Evolutionary conservation across 2,329 filamentous ascomycete genomes (phyloP), one percentile per base, ranked within the genome.

Genomic region (Teratosphaeria zuluensis): DNA sequence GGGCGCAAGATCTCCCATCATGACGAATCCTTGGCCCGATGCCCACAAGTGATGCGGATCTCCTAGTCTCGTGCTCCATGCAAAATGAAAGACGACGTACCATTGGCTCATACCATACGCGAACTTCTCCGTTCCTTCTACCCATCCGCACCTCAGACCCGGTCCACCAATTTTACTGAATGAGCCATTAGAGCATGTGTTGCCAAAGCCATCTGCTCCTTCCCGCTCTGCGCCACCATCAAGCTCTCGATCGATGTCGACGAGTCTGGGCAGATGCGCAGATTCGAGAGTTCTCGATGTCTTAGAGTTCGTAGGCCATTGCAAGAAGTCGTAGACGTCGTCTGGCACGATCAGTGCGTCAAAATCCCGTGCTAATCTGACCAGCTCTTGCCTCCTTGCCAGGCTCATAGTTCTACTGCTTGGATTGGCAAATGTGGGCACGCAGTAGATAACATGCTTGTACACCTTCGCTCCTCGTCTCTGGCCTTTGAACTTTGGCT

Each of bases 271-370:
- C 8, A 91, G 63, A 33, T 72, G 66, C 6, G 81, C 78, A 63
- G 71, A 77, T 35, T 61, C 53, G 58, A 63, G 24, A 16, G 30
- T n/a, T 14, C 3, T 30, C 33, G 19, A 12, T 16, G 52, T 14
- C 24, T 55, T 31, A 8, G 35, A 24, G 55, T 54, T 65, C 53
- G 66, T 66, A 2, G 83, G 81, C 90, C 91, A 96, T 70, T 92
- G 88, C 4, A 97, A 79, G 64, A 92, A 87, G 72, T 97, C 92
- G 70, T 99, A 99, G 9, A 97, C 91, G 72, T 99, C 94, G 74
- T 97, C 92, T 54, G 84, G 84, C 31, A 96, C 80, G 58, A 96
- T 74, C n/a, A 97, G 80, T 6, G 89, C 90, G 71, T 97, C 86
- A 70, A 87, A 84, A 59, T 85, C 78, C 58, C 92, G 81, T 0